Percentiles rank a stretch among this genome's conserved stretches.
phyloP scores from a whole-genome alignment of 345 rosid genomes.

The Ceriops tagal region DNA sequence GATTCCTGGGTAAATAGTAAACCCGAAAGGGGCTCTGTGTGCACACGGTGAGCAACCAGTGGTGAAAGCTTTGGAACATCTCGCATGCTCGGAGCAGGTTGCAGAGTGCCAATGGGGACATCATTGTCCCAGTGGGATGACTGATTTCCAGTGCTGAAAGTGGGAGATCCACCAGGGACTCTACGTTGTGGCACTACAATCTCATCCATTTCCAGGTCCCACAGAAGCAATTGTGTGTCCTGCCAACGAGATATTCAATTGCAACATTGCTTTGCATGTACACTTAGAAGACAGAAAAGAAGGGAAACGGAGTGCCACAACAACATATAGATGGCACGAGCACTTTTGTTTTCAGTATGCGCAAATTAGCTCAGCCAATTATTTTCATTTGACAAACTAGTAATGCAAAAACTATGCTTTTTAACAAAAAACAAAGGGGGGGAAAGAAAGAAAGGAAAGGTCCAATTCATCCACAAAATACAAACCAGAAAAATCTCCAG shows the following conservation, averaged over 20 bases:
- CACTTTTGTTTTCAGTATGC: background rate
- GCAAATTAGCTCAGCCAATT: background rate
- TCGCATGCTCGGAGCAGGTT: constrained; percentile 87
- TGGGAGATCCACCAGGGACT: constrained; percentile 86
- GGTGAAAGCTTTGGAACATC: constrained; percentile 95
- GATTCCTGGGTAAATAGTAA: constrained; percentile 89
- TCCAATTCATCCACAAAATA: background rate
- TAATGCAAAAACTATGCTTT: too few relatives aligned
- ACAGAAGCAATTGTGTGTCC: constrained; percentile 93
- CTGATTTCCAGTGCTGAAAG: constrained; percentile 93
- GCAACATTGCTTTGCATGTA: background rate
- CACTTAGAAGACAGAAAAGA: background rate
- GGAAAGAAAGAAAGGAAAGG: background rate
- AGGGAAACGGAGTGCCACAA: background rate
- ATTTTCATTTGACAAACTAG: too few relatives aligned
- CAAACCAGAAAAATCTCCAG: background rate
- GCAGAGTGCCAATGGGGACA: constrained; percentile 70
- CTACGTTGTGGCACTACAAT: constrained; percentile 93
- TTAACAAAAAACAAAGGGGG: too few relatives aligned
- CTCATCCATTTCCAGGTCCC: constrained; percentile 99
- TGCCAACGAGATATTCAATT: constrained; percentile 25
- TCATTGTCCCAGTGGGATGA: constrained; percentile 95
- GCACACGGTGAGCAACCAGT: constrained; percentile 80
- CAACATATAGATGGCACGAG: background rate
- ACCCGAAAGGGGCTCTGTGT: constrained; percentile 93